Percentiles rank a stretch among this genome's conserved stretches.
Evolutionary conservation across 768 basidiomycete genomes (phyloP).

Genomic region (Suillus plorans): DNA sequence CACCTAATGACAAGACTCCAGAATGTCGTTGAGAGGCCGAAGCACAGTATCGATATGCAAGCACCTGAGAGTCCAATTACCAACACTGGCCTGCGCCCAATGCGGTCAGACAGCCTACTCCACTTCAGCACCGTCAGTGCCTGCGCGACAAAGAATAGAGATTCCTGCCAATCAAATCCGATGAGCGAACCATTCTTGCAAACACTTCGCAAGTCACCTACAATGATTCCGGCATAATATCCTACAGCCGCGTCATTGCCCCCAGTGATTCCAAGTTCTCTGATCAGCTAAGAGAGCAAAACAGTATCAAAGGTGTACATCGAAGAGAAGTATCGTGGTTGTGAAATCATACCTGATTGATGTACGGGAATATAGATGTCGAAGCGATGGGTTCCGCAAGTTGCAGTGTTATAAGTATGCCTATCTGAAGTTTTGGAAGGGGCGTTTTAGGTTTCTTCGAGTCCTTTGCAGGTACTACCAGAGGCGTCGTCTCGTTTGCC

Average conservation of each 20-base stretch:
- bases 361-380: not conserved
- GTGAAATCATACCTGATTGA: not conserved
- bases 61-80: slow-evolving; percentile 54
- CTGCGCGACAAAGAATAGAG: slow-evolving; percentile 59
- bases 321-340: no score
- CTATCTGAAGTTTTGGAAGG: not conserved
- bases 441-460: not conserved
- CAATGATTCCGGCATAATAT: not conserved
- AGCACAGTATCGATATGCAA: slow-evolving; percentile 51
- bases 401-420: not conserved
- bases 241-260: not conserved
- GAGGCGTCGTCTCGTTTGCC: not conserved
- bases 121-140: slow-evolving; percentile 60
- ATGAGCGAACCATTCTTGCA: not conserved
- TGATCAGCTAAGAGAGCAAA: not conserved
- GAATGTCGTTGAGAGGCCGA: slow-evolving; percentile 62
- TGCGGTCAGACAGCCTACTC: slow-evolving; percentile 58
- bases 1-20: slow-evolving; percentile 55
- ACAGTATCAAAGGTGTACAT: no score
- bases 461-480: not conserved
- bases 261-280: not conserved
- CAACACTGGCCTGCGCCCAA: slow-evolving; percentile 64
- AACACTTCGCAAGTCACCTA: not conserved
- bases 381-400: not conserved
- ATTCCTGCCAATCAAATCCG: slow-evolving; percentile 43